Evolutionary conservation across 208 protist species (phyloP).

Genomic region (Trypanosoma lewisi): DNA sequence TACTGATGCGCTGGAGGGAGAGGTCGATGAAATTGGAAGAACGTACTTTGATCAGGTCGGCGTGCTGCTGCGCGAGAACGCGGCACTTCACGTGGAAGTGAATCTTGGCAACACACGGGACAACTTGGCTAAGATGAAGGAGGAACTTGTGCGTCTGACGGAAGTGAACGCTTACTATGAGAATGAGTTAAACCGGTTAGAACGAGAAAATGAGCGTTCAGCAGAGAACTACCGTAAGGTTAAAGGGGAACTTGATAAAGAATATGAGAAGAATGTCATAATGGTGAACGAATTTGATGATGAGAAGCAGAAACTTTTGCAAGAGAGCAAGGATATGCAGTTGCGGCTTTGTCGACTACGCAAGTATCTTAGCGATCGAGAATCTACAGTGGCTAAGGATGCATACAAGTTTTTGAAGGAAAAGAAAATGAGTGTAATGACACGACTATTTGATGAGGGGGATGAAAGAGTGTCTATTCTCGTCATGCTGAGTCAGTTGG

Average conservation of each 20-base stretch:
- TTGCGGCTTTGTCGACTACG: slow-evolving; percentile 80
- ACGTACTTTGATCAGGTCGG: slow-evolving; percentile 83
- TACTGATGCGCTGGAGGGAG: background rate
- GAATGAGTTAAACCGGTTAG: slow-evolving; percentile 64
- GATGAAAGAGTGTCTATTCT: slow-evolving; percentile 77
- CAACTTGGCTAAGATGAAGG: slow-evolving; percentile 44
- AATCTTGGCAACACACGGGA: slow-evolving; percentile 52
- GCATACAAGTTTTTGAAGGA: slow-evolving; percentile 71
- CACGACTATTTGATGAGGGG: slow-evolving; percentile 73
- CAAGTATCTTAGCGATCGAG: slow-evolving; percentile 71
- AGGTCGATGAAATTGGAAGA: slow-evolving; percentile 3
- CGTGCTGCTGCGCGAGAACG: slow-evolving; percentile 68
- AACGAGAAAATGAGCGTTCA: slow-evolving; percentile 58
- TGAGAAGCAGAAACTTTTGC: slow-evolving; percentile 57
- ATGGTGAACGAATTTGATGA: slow-evolving; percentile 38
- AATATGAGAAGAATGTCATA: slow-evolving; percentile 22
- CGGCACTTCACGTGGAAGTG: slow-evolving; percentile 48
- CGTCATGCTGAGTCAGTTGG: slow-evolving; percentile 78
- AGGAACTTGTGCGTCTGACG: slow-evolving; percentile 44
- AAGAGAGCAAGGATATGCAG: slow-evolving; percentile 89
- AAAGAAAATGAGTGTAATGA: slow-evolving; percentile 71
- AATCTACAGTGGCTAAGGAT: slow-evolving; percentile 60
- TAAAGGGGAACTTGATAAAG: slow-evolving; percentile 35
- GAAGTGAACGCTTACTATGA: slow-evolving; percentile 63
- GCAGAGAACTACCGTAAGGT: slow-evolving; percentile 48